Evolutionary conservation across 768 basidiomycete genomes (phyloP).

Genomic region (Pisolithus orientalis): DNA sequence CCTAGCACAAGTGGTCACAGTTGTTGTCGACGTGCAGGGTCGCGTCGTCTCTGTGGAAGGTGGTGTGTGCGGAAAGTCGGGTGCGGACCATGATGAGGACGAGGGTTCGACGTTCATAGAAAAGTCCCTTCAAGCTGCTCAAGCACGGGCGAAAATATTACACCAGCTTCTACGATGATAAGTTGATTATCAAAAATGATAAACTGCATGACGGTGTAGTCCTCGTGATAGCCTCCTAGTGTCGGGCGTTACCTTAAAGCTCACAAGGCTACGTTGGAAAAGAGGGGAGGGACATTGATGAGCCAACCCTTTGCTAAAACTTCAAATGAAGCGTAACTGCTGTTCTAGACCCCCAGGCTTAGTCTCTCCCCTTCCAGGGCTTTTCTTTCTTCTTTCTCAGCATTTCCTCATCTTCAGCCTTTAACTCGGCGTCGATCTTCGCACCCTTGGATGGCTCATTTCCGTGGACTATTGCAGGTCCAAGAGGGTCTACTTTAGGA

Average conservation of each 20-base stretch:
- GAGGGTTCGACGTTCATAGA: constrained; percentile 9
- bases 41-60: constrained; percentile 19
- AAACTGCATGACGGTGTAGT: too few species aligned
- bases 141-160: constrained; percentile 16
- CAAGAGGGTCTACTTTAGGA: constrained; percentile 39
- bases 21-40: constrained; percentile 46
- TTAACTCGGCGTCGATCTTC: constrained; percentile 50
- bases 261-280: too few species aligned
- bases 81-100: neutral
- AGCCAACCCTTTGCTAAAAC: too few species aligned
- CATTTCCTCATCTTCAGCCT: constrained; percentile 44
- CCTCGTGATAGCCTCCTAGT: too few species aligned
- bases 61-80: constrained; percentile 13
- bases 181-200: neutral
- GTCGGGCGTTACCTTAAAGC: too few species aligned
- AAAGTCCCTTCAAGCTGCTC: constrained; percentile 13
- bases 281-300: too few species aligned
- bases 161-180: constrained; percentile 18
- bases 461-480: constrained; percentile 46
- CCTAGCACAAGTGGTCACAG: constrained; percentile 61
- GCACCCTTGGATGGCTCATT: constrained; percentile 55
- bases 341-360: too few species aligned
- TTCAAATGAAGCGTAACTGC: too few species aligned
- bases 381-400: constrained; percentile 34
- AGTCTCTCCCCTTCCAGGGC: neutral